Evolutionary conservation across 148 eudicot genomes (phyloP).

Genomic region (Vaccinium myrtillus): DNA sequence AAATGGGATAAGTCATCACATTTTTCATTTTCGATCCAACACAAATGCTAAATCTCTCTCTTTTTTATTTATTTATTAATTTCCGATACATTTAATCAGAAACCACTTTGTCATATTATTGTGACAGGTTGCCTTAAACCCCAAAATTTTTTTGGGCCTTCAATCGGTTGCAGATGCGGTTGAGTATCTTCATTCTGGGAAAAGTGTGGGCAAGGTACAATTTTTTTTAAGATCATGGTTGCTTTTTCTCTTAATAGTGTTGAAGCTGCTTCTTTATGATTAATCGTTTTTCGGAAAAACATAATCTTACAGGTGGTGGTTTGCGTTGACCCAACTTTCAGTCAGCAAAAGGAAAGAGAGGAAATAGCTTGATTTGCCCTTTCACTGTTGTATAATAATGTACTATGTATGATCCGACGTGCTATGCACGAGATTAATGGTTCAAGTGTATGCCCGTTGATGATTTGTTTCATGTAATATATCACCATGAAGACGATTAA

Average conservation of each 20-base stretch:
- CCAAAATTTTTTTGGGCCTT: slow-evolving; percentile 74
- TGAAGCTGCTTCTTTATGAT: slow-evolving; percentile 10
- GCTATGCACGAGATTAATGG: too few relatives aligned
- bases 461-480: too few relatives aligned
- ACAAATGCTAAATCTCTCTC: neutral
- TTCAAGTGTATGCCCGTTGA: too few relatives aligned
- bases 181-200: slow-evolving; percentile 93
- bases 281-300: neutral
- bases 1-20: neutral
- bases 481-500: too few relatives aligned
- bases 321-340: slow-evolving; percentile 67
- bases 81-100: neutral
- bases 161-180: slow-evolving; percentile 89
- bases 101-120: slow-evolving; percentile 9
- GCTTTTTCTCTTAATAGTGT: neutral
- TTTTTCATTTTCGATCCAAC: neutral
- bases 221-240: neutral
- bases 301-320: slow-evolving; percentile 65
- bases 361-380: neutral
- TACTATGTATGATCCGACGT: neutral
- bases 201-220: slow-evolving; percentile 86
- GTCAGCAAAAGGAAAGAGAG: slow-evolving; percentile 28
- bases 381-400: neutral
- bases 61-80: neutral
- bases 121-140: slow-evolving; percentile 66